These are phyloP conservation scores for Thermomyces lanuginosus DNA, from an alignment of 2,329 filamentous ascomycete genomes.

Conservation along the genomic window DNA sequence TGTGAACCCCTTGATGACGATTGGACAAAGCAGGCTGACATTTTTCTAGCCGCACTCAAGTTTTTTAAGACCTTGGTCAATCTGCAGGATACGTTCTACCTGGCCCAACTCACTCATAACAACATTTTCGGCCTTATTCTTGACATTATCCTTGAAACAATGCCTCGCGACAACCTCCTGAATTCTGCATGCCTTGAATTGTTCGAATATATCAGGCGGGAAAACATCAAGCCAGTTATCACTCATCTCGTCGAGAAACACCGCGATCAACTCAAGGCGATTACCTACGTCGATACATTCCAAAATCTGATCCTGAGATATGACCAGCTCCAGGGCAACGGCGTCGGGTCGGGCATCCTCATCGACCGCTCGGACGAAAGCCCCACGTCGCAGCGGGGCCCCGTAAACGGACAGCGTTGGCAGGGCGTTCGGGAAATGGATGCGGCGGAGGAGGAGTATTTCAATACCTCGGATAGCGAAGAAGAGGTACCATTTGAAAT, in stretches of 20 bases:
- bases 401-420: slow-evolving; percentile 44
- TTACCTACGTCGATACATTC: slow-evolving; percentile 78
- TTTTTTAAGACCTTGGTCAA: slow-evolving; percentile 80
- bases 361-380: slow-evolving; percentile 59
- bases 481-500: slow-evolving; percentile 38
- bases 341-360: slow-evolving; percentile 42
- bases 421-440: slow-evolving; percentile 69
- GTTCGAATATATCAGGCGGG: slow-evolving; percentile 76
- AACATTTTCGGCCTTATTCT: slow-evolving; percentile 71
- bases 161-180: slow-evolving; percentile 82
- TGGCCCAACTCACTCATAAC: slow-evolving; percentile 66
- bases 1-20: slow-evolving; percentile 7
- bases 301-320: slow-evolving; percentile 57
- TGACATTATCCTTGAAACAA: slow-evolving; percentile 64
- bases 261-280: slow-evolving; percentile 55
- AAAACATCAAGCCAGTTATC: slow-evolving; percentile 65
- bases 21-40: slow-evolving; percentile 2
- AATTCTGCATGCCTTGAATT: slow-evolving; percentile 89
- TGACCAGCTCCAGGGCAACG: slow-evolving; percentile 59
- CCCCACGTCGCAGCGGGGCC: slow-evolving; percentile 29
- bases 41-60: slow-evolving; percentile 57
- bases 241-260: slow-evolving; percentile 73
- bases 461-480: slow-evolving; percentile 75
- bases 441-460: slow-evolving; percentile 79
- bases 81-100: slow-evolving; percentile 81